Evolutionary conservation across 208 protist genomes (phyloP), one percentile per base, ranked within the genome.

Genomic region (Naegleria gruberi): DNA sequence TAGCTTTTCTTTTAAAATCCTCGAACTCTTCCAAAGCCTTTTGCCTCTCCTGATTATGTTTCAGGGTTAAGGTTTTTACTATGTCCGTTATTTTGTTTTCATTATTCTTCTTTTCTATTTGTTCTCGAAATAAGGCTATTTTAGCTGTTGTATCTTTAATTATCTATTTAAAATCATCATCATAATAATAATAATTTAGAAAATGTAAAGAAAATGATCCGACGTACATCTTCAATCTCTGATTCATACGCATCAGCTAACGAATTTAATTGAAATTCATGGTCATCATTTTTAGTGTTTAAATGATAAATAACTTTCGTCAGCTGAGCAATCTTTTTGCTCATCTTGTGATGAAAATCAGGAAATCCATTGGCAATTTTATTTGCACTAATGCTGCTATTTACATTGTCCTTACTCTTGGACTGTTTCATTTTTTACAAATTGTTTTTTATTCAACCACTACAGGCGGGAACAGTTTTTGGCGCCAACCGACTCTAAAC

Each of bases 271-370:
- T 97, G 94, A 89, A 93, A 92, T 47, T 98, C 96, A 89, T 97
- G 95, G 91, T 99, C 97, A 91, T 99, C 97, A 65, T 96, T 97
- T 51, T 96, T 94, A 65, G 96, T 97, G 91, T 99, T 98, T 37
- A 99, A 94, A 26, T 97, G 97, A 93, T 98, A 99, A 73, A 99
- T 98, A 0, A 99, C 97, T 90, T 98, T 98, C 3, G 97, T 99
- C 44, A 99, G 94, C 92, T 98, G 97, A 17, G 97, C 97, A 91
- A 99, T 97, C 93, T 99, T 99, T 90, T 99, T 99, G 94, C 94
- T 96, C 96, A 98, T 98, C 89, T 97, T 97, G 82, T 96, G 96
- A 90, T 97, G 93, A 91, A 96, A 94, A 89, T 98, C 96, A 4
- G 95, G 94, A 46, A 94, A 94, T 23, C 86, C 86, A 87, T 41